Evolutionary conservation across 2,329 filamentous ascomycete genomes (phyloP).

Genomic region (Hypoxylon rubiginosum): DNA sequence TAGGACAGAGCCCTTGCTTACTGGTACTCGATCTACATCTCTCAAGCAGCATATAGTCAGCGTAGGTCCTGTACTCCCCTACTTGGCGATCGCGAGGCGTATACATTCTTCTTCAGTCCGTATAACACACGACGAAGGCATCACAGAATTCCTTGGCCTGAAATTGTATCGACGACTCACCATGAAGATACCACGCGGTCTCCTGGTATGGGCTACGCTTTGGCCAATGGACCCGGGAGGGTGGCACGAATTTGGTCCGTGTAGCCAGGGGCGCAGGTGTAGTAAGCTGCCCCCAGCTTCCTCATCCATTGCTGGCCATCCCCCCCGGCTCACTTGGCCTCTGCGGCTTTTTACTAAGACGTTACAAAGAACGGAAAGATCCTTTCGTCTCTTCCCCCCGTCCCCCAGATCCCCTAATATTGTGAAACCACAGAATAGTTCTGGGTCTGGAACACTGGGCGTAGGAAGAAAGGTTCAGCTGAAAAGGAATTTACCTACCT

Average conservation of each 20-base stretch:
- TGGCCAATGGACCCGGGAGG: background rate
- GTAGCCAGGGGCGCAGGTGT: constrained; percentile 25
- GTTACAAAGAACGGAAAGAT: constrained; percentile 12
- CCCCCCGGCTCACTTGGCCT: constrained; percentile 2
- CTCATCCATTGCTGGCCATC: constrained; percentile 12
- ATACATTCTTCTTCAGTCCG: background rate
- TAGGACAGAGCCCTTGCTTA: constrained; percentile 14
- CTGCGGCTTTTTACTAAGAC: constrained; percentile 23
- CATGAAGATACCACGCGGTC: background rate
- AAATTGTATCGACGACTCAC: background rate
- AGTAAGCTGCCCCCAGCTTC: constrained; percentile 34
- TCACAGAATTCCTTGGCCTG: background rate
- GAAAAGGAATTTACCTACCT: constrained; percentile 17
- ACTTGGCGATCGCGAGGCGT: background rate
- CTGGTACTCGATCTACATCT: constrained; percentile 11
- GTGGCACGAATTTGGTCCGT: constrained; percentile 9
- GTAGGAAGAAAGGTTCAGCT: constrained; percentile 4
- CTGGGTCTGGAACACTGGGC: constrained; percentile 17
- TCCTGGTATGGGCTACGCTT: background rate
- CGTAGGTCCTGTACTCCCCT: background rate
- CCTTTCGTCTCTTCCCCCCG: constrained; percentile 2
- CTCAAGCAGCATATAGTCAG: background rate
- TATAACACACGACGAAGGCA: background rate
- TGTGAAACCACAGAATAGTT: constrained; percentile 15
- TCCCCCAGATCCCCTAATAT: background rate